phyloP scores from a whole-genome alignment of 2,329 filamentous ascomycete genomes.

The Colletotrichum lentis region DNA sequence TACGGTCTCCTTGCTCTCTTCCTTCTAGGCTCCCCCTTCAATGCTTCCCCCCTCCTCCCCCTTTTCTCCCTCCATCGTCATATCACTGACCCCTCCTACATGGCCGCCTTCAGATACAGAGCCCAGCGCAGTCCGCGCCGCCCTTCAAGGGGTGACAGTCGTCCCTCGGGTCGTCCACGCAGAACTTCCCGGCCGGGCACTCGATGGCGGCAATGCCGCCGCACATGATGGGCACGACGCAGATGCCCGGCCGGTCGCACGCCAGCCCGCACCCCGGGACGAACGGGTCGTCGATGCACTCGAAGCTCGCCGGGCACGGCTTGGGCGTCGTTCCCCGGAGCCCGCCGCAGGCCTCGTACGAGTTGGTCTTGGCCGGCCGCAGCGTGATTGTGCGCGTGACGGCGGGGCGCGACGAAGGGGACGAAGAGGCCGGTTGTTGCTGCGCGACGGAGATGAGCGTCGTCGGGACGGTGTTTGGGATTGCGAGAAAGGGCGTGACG shows the following conservation, averaged over 20 bases:
- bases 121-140: constrained; percentile 45
- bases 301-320: constrained; percentile 41
- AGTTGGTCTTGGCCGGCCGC: constrained; percentile 12
- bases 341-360: constrained; percentile 48
- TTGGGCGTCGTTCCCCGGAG: constrained; percentile 40
- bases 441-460: constrained; percentile 2
- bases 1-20: neutral
- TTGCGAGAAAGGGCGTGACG: neutral
- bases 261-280: constrained; percentile 46
- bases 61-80: neutral
- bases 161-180: constrained; percentile 45
- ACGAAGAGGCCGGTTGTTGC: neutral
- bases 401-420: neutral
- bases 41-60: too few species aligned
- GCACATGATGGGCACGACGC: constrained; percentile 41
- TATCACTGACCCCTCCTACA: too few species aligned
- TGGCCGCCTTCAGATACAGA: constrained; percentile 44
- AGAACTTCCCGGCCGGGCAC: constrained; percentile 43
- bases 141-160: constrained; percentile 43
- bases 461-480: neutral
- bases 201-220: constrained; percentile 41
- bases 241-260: constrained; percentile 49
- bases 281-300: constrained; percentile 49
- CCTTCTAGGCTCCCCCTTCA: neutral
- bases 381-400: constrained; percentile 2